phyloP scores from a whole-genome alignment of 345 rosid genomes.

The Orychophragmus violaceus region DNA sequence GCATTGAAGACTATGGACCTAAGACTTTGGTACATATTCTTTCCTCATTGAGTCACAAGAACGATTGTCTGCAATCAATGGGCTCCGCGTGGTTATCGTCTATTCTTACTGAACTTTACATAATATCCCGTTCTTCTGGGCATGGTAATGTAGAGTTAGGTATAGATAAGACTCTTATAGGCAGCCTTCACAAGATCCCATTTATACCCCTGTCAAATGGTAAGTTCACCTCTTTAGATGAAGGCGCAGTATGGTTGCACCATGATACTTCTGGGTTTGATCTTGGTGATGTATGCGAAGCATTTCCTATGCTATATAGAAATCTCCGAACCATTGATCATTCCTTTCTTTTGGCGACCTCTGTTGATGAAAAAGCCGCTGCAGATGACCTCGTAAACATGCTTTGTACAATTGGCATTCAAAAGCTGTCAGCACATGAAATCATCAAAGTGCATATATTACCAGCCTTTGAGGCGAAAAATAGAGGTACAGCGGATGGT shows the following conservation, averaged over 20 bases:
- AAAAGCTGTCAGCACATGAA: slow-evolving; percentile 82
- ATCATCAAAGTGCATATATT: slow-evolving; percentile 67
- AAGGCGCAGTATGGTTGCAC: slow-evolving; percentile 80
- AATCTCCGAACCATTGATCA: slow-evolving; percentile 65
- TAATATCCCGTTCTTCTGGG: slow-evolving; percentile 44
- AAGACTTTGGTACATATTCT: slow-evolving; percentile 59
- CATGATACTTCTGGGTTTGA: slow-evolving; percentile 47
- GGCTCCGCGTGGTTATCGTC: slow-evolving; percentile 74
- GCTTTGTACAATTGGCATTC: slow-evolving; percentile 69
- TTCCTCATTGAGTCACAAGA: slow-evolving; percentile 44
- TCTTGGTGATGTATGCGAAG: slow-evolving; percentile 47
- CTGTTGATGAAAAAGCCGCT: slow-evolving; percentile 23
- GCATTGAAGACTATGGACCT: slow-evolving; percentile 75
- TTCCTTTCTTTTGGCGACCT: slow-evolving; percentile 47
- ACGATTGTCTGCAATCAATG: slow-evolving; percentile 53
- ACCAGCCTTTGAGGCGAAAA: slow-evolving; percentile 51
- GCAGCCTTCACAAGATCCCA: slow-evolving; percentile 48
- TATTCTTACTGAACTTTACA: slow-evolving; percentile 53
- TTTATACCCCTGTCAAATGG: slow-evolving; percentile 86
- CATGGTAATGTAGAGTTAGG: slow-evolving; percentile 31
- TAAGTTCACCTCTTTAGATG: slow-evolving; percentile 55
- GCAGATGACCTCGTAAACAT: slow-evolving; percentile 47
- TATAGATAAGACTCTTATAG: slow-evolving; percentile 35
- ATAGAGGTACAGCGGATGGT: slow-evolving; percentile 27
- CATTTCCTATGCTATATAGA: slow-evolving; percentile 67